Base-by-base conservation (phyloP, 225 moss, liverwort and hornwort species). In the Bryum argenteum region DNA sequence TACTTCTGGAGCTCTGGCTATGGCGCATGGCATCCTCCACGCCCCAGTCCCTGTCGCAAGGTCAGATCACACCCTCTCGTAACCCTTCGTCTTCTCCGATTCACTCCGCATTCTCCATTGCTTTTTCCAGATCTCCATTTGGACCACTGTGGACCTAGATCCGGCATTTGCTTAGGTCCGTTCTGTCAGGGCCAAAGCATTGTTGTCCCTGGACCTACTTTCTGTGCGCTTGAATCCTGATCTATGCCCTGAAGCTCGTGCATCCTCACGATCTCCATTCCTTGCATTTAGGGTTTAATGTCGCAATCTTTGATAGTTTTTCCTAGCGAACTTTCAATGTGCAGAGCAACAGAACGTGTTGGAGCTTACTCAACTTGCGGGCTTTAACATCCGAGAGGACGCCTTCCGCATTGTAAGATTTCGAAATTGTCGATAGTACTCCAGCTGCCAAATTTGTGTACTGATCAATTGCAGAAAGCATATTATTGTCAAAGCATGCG, bases 281-380 rank as follows among this genome's bases (percentile, higher is more conserved):
- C 26, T 16, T 69, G n/a, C 18, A 78, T 78, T 76, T 56, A 56
- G 71, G 70, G 62, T 61, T 75, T 52, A 52, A n/a, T n/a, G 59
- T 53, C 58, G 17, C 22, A 22, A 43, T 58, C 58, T 44, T 18
- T 44, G 47, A 37, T 45, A 6, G 24, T 1, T 37, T 1, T 0
- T 3, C 11, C 1, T 62, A 2, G 12, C 19, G 0, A 18, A 3
- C 42, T 8, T 42, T 38, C 11, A 14, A 62, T 42, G 40, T 61
- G 66, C 92, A 92, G 90, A 92, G 82, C 90, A 92, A 75, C 83
- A 84, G 72, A 83, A 85, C 78, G 89, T 93, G 45, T 50, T 90
- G 82, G 91, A 89, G 89, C 84, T 92, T 82, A 90, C 90, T 38
- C 81, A 82, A 79, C 89, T 92, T 3, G 89, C 90, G 9, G 92